phyloP scores from a whole-genome alignment of 352 stramenopile species.

The Phytophthora citricola region DNA sequence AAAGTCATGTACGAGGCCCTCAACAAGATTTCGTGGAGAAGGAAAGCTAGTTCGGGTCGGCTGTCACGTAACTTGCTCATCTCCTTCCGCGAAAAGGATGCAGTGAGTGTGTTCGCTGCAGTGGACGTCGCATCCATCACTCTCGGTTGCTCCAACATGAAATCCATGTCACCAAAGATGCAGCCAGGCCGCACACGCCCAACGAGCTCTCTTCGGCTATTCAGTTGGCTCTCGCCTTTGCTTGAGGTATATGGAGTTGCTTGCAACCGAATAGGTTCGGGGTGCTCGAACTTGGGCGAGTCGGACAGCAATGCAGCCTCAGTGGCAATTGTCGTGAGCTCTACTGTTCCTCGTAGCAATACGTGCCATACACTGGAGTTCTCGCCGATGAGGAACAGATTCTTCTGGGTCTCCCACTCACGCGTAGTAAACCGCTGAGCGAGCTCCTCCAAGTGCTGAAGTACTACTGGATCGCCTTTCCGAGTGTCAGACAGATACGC shows the following conservation, averaged over 20 bases:
- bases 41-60: constrained; percentile 48
- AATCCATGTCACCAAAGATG: constrained; percentile 78
- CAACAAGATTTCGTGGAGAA: constrained; percentile 64
- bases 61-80: constrained; percentile 36
- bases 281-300: constrained; percentile 25
- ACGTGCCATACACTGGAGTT: constrained; percentile 55
- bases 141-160: constrained; percentile 55
- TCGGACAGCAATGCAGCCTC: constrained; percentile 24
- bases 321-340: constrained; percentile 40
- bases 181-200: constrained; percentile 59
- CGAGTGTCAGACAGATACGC: constrained; percentile 47
- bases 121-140: constrained; percentile 57
- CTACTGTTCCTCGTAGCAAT: constrained; percentile 57
- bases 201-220: constrained; percentile 45
- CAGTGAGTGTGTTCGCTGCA: constrained; percentile 45
- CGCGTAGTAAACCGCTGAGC: constrained; percentile 43
- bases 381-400: constrained; percentile 54
- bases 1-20: constrained; percentile 67
- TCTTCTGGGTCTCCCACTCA: constrained; percentile 38
- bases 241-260: not conserved
- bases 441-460: constrained; percentile 38
- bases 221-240: constrained; percentile 1
- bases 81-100: constrained; percentile 41
- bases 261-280: constrained; percentile 9
- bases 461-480: constrained; percentile 18